Percentiles rank a stretch among this genome's conserved stretches.
Evolutionary conservation across 352 stramenopile genomes (phyloP).

Genomic region (Poterioochromonas sp.): DNA sequence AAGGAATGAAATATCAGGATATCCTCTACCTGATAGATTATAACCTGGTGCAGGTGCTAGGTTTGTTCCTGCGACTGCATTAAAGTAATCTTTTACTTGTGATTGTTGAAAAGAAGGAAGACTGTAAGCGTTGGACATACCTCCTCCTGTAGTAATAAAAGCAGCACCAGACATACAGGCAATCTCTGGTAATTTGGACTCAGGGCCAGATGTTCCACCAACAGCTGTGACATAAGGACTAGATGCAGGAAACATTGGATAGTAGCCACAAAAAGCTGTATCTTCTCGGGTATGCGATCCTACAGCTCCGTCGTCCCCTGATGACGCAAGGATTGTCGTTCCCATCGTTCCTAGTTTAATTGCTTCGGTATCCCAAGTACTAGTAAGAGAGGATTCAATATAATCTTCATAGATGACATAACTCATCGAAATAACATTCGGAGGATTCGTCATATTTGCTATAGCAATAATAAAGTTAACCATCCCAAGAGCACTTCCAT

Average conservation of each 20-base stretch:
- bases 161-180: conserved; percentile 59
- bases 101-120: conserved; percentile 62
- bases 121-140: conserved; percentile 69
- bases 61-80: background rate
- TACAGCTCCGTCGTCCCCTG: background rate
- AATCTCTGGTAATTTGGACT: conserved; percentile 37
- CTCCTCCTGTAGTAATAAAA: conserved; percentile 68
- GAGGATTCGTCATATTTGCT: background rate
- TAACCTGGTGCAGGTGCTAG: background rate
- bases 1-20: conserved; percentile 17
- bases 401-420: background rate
- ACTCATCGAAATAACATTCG: background rate
- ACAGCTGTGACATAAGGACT: conserved; percentile 62
- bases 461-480: background rate
- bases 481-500: background rate
- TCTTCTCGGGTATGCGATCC: background rate
- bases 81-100: conserved; percentile 59
- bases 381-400: background rate
- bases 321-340: background rate
- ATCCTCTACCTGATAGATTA: background rate
- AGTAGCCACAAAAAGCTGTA: conserved; percentile 35
- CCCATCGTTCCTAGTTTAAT: background rate
- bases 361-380: background rate
- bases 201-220: conserved; percentile 61
- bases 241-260: conserved; percentile 21